Evolutionary conservation across 2,329 filamentous ascomycete genomes (phyloP), one percentile per base, ranked within the genome.

Genomic region (Microascus cirrosus): DNA sequence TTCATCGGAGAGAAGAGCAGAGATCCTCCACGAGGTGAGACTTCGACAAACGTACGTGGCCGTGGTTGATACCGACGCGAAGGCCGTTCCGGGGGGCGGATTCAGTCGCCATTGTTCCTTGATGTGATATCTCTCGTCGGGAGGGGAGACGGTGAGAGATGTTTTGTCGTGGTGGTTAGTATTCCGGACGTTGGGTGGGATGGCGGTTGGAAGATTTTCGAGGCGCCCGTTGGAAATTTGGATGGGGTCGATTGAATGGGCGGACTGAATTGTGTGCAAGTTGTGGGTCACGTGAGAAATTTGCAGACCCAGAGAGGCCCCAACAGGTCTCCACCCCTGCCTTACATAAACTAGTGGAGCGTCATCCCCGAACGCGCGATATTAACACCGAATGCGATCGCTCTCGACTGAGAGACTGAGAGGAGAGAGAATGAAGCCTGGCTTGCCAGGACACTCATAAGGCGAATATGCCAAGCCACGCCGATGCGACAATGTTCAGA

Each of bases 1-100:
- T 36, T 57, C 55, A 48, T 57, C 42, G 34, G 56, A 56, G 52
- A 67, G 65, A 62, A 58, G 63, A 60, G 80, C 81, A 83, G 82
- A 81, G 81, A 86, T 86, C 82, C 83, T 86, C 83, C 83, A 85
- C 80, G 83, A 86, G 83, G 82, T 85, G 83, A 86, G 83, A 86
- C 78, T 73, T 71, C 70, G 70, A 71, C 69, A 57, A 56, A 75
- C 79, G 75, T 85, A 85, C 82, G 77, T 83, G 77, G 73, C 82
- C 80, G 67, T 78, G 80, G 80, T 85, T 85, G 69, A 78, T 71
- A 72, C 83, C 83, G 69, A 81, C 74, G 74, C 77, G 74, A 67
- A 85, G 73, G 73, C 82, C 82, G 74, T 74, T 76, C 68, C 76
- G 78, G 69, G 77, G 76, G 67, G 78, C 74, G 62, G 76, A 72